Percentiles rank a stretch among this genome's conserved stretches.
These are phyloP conservation scores for Eucalyptus pauciflora DNA, from an alignment of 345 rosid species.

Conservation along the genomic window DNA sequence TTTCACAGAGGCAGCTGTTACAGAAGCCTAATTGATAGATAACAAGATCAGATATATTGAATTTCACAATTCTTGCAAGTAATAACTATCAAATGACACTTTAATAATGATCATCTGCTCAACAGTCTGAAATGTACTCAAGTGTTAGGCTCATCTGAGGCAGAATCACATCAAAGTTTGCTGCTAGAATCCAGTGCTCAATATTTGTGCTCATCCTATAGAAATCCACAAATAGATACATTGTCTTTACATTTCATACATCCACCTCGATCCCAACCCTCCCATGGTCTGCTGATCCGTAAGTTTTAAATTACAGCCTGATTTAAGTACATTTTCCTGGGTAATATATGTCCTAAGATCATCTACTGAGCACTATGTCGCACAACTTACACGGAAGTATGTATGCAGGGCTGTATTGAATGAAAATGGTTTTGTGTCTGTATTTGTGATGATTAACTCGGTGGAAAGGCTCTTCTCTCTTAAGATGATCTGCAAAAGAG, in stretches of 20 bases:
- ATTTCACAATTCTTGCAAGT: not conserved
- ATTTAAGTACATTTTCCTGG: not conserved
- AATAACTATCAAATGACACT: not conserved
- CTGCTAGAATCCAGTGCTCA: not conserved
- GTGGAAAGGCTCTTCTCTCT: constrained; percentile 64
- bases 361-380: not conserved
- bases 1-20: constrained; percentile 50
- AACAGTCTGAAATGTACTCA: not conserved
- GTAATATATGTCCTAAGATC: not conserved
- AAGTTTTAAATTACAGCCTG: not conserved
- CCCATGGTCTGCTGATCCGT: not conserved
- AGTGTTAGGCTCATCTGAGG: not conserved
- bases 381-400: constrained; percentile 62
- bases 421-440: constrained; percentile 70
- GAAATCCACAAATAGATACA: not conserved
- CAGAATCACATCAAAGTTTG: not conserved
- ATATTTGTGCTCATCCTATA: not conserved
- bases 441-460: constrained; percentile 58
- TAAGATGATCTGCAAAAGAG: constrained; percentile 45
- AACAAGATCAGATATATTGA: not conserved
- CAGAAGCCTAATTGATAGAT: constrained; percentile 57
- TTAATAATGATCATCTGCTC: not conserved
- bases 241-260: not conserved
- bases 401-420: constrained; percentile 80
- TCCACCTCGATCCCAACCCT: not conserved